phyloP scores from a whole-genome alignment of 805 yeast species.

The Spathaspora girioi region DNA sequence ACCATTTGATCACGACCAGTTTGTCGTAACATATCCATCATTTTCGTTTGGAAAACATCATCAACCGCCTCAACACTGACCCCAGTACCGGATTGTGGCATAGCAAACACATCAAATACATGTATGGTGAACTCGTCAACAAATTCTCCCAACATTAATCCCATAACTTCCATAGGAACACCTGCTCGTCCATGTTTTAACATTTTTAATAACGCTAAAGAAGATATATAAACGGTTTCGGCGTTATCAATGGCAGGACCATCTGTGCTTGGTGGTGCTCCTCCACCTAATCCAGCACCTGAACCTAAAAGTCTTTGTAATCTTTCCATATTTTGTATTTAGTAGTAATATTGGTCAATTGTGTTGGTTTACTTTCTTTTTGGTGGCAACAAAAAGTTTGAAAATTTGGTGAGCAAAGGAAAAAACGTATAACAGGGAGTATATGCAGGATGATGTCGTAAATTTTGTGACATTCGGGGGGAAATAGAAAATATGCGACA shows the following conservation, averaged over 20 bases:
- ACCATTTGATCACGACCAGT: slow-evolving; percentile 99
- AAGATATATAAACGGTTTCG: slow-evolving; percentile 94
- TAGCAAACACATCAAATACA: slow-evolving; percentile 97
- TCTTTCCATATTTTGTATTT: slow-evolving; percentile 41
- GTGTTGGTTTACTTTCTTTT: neutral
- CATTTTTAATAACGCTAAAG: slow-evolving; percentile 93
- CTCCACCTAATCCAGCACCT: slow-evolving; percentile 44
- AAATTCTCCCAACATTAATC: slow-evolving; percentile 96
- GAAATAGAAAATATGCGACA: neutral
- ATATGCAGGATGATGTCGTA: neutral
- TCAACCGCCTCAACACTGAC: slow-evolving; percentile 99
- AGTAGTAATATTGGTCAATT: neutral
- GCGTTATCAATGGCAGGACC: slow-evolving; percentile 89
- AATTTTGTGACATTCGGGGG: neutral
- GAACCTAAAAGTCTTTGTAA: slow-evolving; percentile 45
- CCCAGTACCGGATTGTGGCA: slow-evolving; percentile 99
- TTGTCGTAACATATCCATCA: slow-evolving; percentile 99
- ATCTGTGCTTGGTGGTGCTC: slow-evolving; percentile 48
- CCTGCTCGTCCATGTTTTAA: slow-evolving; percentile 95
- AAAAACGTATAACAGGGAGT: neutral
- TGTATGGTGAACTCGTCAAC: slow-evolving; percentile 96
- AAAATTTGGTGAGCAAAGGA: neutral
- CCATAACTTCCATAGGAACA: slow-evolving; percentile 84
- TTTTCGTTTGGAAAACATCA: slow-evolving; percentile 95
- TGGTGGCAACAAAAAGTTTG: neutral